Evolutionary conservation across 139 green algal species (phyloP).

Genomic region (Chlamydomonas incerta): DNA sequence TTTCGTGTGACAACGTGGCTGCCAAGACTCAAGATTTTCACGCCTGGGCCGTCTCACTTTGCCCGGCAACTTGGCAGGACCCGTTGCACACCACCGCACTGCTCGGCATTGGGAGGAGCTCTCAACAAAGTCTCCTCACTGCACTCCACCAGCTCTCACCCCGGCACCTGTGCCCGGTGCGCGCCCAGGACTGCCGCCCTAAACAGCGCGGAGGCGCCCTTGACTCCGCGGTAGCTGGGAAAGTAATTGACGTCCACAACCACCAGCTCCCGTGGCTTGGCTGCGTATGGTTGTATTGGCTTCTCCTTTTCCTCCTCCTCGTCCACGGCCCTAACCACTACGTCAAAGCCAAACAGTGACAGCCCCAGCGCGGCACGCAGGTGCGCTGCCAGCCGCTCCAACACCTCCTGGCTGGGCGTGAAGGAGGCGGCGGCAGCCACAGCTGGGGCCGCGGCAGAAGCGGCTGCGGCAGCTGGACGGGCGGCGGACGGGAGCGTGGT

Average conservation of each 20-base stretch:
- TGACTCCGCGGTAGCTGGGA: conserved; percentile 68
- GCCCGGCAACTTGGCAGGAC: no score
- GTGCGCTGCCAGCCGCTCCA: conserved; percentile 53
- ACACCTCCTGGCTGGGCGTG: conserved; percentile 28
- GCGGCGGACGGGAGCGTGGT: conserved; percentile 49
- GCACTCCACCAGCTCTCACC: no score
- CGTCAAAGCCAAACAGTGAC: conserved; percentile 82
- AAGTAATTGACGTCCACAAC: conserved; percentile 87
- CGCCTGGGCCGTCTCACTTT: no score
- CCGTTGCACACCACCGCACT: no score
- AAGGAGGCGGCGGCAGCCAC: neutral
- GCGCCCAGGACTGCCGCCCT: conserved; percentile 13
- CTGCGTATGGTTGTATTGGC: no score
- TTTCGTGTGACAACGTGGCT: no score
- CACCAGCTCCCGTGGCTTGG: conserved; percentile 42
- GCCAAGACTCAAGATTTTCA: no score
- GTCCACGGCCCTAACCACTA: conserved; percentile 48
- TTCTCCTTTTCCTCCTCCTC: neutral
- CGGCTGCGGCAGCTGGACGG: neutral
- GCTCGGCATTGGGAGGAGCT: no score
- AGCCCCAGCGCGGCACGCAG: conserved; percentile 66
- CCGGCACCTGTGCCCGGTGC: neutral
- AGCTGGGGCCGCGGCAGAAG: neutral
- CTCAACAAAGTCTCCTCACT: neutral
- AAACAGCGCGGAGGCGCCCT: conserved; percentile 47